Base-by-base conservation (phyloP, 140 eudicot genomes). In the Flaveria floridana region DNA sequence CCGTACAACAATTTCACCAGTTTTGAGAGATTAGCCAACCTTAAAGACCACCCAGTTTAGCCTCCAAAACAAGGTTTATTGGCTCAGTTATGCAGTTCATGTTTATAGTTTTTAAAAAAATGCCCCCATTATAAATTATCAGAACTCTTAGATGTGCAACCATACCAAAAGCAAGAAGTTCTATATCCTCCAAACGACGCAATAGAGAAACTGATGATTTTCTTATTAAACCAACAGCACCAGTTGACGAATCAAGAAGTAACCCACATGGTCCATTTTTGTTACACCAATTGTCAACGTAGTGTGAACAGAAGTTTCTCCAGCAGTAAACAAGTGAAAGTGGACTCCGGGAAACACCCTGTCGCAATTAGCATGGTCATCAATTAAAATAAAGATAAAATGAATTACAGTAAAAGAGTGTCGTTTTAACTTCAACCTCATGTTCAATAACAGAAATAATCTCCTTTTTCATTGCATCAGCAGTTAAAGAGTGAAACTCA, bases 141-240 rank as follows among this genome's bases (percentile, higher is more conserved):
- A 46, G 20, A 51, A 39, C 28, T 57, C 55, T 73, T 48, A 15
- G 71, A 59, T 69, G 37, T n/a, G 58, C 39, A 65, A 68, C 73
- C 79, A 37, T 86, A 92, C 99, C 89, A 19, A 73, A 82, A 53
- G 82, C 58, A 76, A 90, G 87, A 78, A 80, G 86, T 78, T 94
- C 99, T 63, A 94, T 86, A 44, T 94, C 91, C 84, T 90, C 97
- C 85, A 90, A 58, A 57, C 79, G 52, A 55, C 99, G 99, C 72
- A 88, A 84, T 48, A 94, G 63, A 72, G 99, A 90, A 84, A 94
- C 71, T 28, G 93, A 76, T 59, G 84, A 80, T 71, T 85, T 86
- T 75, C 99, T 85, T 61, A 94, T 85, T 67, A 94, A 68, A 79
- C 94, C 89, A 82, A 94, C 79, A 77, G 99, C 87, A 63, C 94